A percentile compares a stretch with the other conserved stretches of the same genome.
These are phyloP conservation scores for Chrysoporthe cubensis DNA, from an alignment of 2,329 filamentous ascomycete genomes.

Conservation along the genomic window DNA sequence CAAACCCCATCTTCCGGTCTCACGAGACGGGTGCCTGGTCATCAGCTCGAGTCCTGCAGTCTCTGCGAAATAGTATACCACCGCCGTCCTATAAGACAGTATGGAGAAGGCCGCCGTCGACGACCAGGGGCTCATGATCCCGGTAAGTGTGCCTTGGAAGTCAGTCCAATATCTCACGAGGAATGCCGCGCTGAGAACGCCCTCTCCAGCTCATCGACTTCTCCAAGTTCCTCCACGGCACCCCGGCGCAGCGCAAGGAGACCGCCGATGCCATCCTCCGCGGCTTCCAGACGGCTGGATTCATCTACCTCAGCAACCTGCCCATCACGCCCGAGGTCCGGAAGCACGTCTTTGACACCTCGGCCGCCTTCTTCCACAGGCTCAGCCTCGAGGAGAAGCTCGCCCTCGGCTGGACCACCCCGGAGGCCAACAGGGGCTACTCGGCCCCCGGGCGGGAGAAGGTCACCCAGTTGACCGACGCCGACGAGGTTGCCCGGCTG, in stretches of 20 bases:
- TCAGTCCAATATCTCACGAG: not conserved
- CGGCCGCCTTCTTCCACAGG: constrained; percentile 70
- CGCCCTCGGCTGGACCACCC: constrained; percentile 70
- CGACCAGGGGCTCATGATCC: constrained; percentile 38
- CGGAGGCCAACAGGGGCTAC: constrained; percentile 76
- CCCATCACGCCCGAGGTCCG: constrained; percentile 66
- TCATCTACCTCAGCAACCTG: constrained; percentile 86
- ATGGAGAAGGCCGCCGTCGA: constrained; percentile 42
- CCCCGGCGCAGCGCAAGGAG: constrained; percentile 60
- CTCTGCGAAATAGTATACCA: too few species aligned
- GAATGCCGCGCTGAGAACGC: not conserved
- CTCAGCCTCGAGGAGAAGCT: constrained; percentile 67
- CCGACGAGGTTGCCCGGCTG: constrained; percentile 59
- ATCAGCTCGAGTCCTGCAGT: too few species aligned
- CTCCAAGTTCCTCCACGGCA: constrained; percentile 69
- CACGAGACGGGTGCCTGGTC: too few species aligned
- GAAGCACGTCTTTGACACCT: constrained; percentile 66
- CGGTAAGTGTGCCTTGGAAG: constrained; percentile 30
- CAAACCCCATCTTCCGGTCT: too few species aligned
- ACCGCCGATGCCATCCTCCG: constrained; percentile 74
- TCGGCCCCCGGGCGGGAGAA: constrained; percentile 73
- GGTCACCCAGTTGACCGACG: constrained; percentile 61
- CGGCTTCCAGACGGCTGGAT: constrained; percentile 85
- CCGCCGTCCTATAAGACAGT: constrained; percentile 3
- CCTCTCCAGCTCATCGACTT: constrained; percentile 75